phyloP scores from a whole-genome alignment of 352 stramenopile genomes.

The Phytophthora pisi region DNA sequence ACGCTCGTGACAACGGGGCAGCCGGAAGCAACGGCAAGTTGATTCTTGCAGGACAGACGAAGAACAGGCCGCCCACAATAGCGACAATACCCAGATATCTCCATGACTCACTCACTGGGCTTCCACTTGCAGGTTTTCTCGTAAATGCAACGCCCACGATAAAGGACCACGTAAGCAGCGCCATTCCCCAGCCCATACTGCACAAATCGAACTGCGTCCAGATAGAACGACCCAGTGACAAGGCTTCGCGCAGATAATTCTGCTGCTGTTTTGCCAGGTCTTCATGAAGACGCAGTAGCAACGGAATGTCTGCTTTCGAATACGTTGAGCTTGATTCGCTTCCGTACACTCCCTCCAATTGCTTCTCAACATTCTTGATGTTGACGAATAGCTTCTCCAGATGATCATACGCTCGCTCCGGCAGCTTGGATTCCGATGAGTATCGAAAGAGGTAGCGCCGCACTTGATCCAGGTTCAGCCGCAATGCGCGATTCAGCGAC shows the following conservation, averaged over 20 bases:
- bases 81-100: constrained; percentile 4
- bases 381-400: constrained; percentile 60
- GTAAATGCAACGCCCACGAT: constrained; percentile 25
- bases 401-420: constrained; percentile 56
- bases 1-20: constrained; percentile 33
- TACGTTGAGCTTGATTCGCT: neutral
- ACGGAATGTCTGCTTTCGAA: constrained; percentile 33
- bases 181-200: constrained; percentile 72
- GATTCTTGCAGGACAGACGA: constrained; percentile 29
- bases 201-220: constrained; percentile 90
- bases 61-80: constrained; percentile 17
- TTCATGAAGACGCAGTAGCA: constrained; percentile 43
- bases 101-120: constrained; percentile 10
- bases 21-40: constrained; percentile 37
- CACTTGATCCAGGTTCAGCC: constrained; percentile 87
- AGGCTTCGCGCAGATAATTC: constrained; percentile 66
- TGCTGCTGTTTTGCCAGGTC: constrained; percentile 49
- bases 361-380: constrained; percentile 37
- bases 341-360: constrained; percentile 30
- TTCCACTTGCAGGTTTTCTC: neutral
- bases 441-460: constrained; percentile 78
- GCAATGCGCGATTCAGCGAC: constrained; percentile 68
- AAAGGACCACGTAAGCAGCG: constrained; percentile 53
- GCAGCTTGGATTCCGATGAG: constrained; percentile 68
- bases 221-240: constrained; percentile 72